A percentile compares a stretch with the other conserved stretches of the same genome.
These are phyloP conservation scores for Cynanchum wilfordii DNA, from an alignment of 257 asterid species.

Conservation along the genomic window DNA sequence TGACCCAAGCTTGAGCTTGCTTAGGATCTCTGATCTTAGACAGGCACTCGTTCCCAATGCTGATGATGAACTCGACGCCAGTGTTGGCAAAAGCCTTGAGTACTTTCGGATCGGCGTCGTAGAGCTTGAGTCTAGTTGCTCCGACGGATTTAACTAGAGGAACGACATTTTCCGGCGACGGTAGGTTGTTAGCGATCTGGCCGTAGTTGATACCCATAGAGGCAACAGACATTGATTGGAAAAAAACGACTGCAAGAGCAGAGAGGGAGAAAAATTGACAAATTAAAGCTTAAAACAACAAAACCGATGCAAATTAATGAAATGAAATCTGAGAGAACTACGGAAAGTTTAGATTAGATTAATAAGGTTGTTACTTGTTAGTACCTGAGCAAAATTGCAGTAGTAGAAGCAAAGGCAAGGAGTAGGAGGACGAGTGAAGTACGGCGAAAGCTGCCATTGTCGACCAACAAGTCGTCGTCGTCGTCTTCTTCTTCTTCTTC, in stretches of 20 bases:
- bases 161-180: constrained; percentile 55
- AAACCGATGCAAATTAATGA: not conserved
- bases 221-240: constrained; percentile 12
- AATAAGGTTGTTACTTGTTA: not conserved
- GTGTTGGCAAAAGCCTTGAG: constrained; percentile 81
- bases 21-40: constrained; percentile 47
- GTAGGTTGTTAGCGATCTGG: constrained; percentile 77
- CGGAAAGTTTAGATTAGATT: no score
- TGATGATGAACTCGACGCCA: constrained; percentile 64
- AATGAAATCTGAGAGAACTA: not conserved
- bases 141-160: constrained; percentile 69
- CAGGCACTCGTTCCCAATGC: constrained; percentile 59
- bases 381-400: constrained; percentile 2
- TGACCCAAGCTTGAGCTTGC: constrained; percentile 61
- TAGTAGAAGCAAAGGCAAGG: not conserved
- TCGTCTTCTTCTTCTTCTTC: not conserved
- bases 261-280: not conserved
- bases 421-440: not conserved
- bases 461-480: not conserved
- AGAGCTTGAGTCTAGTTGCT: constrained; percentile 65
- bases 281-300: no score
- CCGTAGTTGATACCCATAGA: constrained; percentile 81
- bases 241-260: not conserved
- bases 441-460: not conserved
- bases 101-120: constrained; percentile 71